Base-by-base conservation (phyloP, 2,329 filamentous ascomycete species). In the Botrytis aclada region DNA sequence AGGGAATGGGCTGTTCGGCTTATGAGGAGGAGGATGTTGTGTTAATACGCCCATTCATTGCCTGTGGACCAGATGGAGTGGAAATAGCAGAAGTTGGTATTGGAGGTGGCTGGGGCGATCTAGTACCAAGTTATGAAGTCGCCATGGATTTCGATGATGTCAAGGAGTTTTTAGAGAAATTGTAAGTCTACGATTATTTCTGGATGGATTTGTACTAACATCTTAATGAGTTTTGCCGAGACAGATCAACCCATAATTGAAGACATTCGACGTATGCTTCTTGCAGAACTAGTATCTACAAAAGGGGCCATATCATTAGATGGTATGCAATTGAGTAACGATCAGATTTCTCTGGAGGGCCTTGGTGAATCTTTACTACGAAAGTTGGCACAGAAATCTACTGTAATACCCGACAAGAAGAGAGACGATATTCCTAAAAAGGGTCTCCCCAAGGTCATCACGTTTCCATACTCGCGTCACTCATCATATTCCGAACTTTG, bases 381-480 rank as follows among this genome's bases (percentile, higher is more conserved):
- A 56, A 73, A 75, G 25, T 62, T 77, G 12, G 58, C 69, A 3
- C 65, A 76, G 32, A 76, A 77, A 58, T 54, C 51, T 37, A 64
- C 32, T 22, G 29, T 54, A 12, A 22, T 39, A 16, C 39, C 41
- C 9, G 63, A 58, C n/a, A 65, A 74, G 22, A 69, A 56, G 25
- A 47, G 34, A 43, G 34, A 60, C 9, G 0, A 10, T 45, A 6
- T 51, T 41, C 39, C 47, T 20, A 9, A 4, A 34, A 45, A 43
- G 9, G 43, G n/a, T n/a, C 73, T 80, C 22, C 75, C 78, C 1
- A 78, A 73, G 65, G 47, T 74, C 18, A 88, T 90, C 4, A 83
- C 80, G 0, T 98, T 97, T 76, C 93, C 95, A 0, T 98, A 95
- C 79, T 95, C 95, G 0, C 88, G 95, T 1, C 95, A 98, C 81